phyloP scores from a whole-genome alignment of 2,329 filamentous ascomycete species.

The Colletotrichum tanaceti region DNA sequence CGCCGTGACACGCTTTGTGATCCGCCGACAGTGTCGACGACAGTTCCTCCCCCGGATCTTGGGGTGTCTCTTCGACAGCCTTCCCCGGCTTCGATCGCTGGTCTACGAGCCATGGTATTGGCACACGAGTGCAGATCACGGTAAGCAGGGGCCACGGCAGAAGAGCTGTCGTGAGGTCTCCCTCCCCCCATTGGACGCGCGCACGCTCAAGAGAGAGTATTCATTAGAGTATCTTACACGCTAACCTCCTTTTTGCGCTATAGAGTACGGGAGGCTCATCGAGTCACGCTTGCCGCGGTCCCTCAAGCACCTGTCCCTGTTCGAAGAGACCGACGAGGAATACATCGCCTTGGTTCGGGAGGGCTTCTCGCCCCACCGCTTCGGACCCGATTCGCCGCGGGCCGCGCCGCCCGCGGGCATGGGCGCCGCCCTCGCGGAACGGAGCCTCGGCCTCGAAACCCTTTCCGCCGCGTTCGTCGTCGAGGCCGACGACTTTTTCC shows the following conservation, averaged over 20 bases:
- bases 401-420: slow-evolving; percentile 10
- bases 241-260: too few species aligned
- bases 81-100: slow-evolving; percentile 47
- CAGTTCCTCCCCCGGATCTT: slow-evolving; percentile 10
- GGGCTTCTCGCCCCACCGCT: too few species aligned
- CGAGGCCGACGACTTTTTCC: slow-evolving; percentile 47
- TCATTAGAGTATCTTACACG: too few species aligned
- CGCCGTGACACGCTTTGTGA: slow-evolving; percentile 47
- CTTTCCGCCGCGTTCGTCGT: slow-evolving; percentile 43
- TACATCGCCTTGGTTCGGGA: slow-evolving; percentile 16
- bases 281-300: slow-evolving; percentile 42
- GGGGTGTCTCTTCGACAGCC: slow-evolving; percentile 41
- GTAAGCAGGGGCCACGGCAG: too few species aligned
- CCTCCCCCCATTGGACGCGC: too few species aligned
- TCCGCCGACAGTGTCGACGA: slow-evolving; percentile 51
- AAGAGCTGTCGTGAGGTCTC: too few species aligned
- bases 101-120: slow-evolving; percentile 50
- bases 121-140: too few species aligned
- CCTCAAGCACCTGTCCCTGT: slow-evolving; percentile 45
- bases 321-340: slow-evolving; percentile 46
- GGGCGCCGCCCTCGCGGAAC: slow-evolving; percentile 43
- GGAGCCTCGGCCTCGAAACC: slow-evolving; percentile 45
- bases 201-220: too few species aligned
- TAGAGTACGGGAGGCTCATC: slow-evolving; percentile 23
- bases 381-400: not conserved